Percentiles rank a stretch among this genome's conserved stretches.
Conservation (phyloP, 2,329 filamentous ascomycete genomes). For the Pestalotiopsis sp. region DNA sequence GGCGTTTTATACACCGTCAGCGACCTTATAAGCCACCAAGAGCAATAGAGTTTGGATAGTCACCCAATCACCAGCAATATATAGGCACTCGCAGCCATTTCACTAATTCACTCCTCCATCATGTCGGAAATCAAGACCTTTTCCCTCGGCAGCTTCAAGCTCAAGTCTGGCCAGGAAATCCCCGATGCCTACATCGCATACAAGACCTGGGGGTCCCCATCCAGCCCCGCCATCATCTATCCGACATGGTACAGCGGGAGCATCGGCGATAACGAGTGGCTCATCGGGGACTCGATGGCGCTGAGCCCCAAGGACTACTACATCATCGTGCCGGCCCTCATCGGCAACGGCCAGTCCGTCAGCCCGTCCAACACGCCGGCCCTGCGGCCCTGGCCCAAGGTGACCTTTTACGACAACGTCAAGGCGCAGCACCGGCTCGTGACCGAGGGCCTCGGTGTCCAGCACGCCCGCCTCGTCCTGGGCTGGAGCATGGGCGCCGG, state of each 20-base stretch:
- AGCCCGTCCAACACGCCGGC: constrained; percentile 65
- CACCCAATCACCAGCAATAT: background rate
- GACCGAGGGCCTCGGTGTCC: constrained; percentile 64
- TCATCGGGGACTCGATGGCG: constrained; percentile 67
- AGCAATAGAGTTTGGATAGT: background rate
- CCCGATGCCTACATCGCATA: constrained; percentile 72
- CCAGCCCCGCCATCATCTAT: constrained; percentile 70
- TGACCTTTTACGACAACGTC: constrained; percentile 71
- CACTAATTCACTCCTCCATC: background rate
- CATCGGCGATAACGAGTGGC: constrained; percentile 75
- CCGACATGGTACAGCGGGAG: constrained; percentile 70
- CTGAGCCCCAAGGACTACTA: constrained; percentile 58
- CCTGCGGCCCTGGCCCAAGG: constrained; percentile 60
- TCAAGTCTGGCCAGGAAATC: constrained; percentile 66
- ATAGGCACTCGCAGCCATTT: background rate
- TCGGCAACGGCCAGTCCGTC: constrained; percentile 70
- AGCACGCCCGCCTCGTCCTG: constrained; percentile 62
- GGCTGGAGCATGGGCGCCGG: constrained; percentile 73
- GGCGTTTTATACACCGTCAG: background rate
- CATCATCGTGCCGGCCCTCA: constrained; percentile 70
- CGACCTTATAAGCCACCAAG: background rate
- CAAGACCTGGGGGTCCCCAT: constrained; percentile 71
- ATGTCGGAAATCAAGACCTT: constrained; percentile 43
- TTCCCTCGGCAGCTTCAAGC: constrained; percentile 65
- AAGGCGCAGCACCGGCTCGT: constrained; percentile 67